Percentiles rank a stretch among this genome's conserved stretches.
Conservation (phyloP, 805 yeast species). For the Cyberlindnera euphorbiiphila region DNA sequence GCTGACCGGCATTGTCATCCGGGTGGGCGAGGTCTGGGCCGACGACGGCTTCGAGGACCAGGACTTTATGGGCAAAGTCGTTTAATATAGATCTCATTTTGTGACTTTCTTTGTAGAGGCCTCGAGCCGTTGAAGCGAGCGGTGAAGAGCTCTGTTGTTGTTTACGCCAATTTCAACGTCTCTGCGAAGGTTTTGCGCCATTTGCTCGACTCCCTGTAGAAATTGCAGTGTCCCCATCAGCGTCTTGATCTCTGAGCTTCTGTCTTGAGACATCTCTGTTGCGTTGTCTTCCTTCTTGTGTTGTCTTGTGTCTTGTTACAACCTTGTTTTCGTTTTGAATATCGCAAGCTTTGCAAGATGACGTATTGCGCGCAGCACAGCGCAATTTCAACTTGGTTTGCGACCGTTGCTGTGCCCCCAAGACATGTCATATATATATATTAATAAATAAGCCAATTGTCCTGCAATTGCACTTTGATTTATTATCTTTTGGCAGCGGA, state of each 20-base stretch:
- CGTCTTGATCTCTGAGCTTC: slow-evolving; percentile 10
- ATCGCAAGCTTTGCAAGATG: too few relatives aligned
- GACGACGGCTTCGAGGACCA: slow-evolving; percentile 25
- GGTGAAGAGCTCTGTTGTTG: slow-evolving; percentile 6
- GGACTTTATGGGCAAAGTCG: slow-evolving; percentile 12
- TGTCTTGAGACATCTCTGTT: background rate
- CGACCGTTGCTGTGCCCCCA: too few relatives aligned
- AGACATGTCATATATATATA: too few relatives aligned
- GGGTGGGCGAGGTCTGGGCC: slow-evolving; percentile 20
- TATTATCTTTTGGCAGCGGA: too few relatives aligned
- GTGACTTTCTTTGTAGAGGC: slow-evolving; percentile 1
- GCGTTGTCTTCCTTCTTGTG: background rate
- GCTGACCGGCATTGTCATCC: slow-evolving; percentile 25
- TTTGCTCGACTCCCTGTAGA: slow-evolving; percentile 7
- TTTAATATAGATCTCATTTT: background rate
- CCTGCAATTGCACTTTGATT: slow-evolving; percentile 1
- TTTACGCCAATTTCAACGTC: slow-evolving; percentile 7
- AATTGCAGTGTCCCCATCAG: slow-evolving; percentile 7
- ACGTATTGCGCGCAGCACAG: too few relatives aligned
- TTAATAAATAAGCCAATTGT: too few relatives aligned
- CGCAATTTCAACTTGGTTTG: too few relatives aligned
- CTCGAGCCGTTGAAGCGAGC: slow-evolving; percentile 1
- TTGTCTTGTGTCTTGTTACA: too few relatives aligned
- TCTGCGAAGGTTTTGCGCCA: slow-evolving; percentile 8
- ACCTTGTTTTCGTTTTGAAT: too few relatives aligned